A percentile compares a stretch with the other conserved stretches of the same genome.
Conservation (phyloP, 2,329 filamentous ascomycete species). For the Knufia fluminis region DNA sequence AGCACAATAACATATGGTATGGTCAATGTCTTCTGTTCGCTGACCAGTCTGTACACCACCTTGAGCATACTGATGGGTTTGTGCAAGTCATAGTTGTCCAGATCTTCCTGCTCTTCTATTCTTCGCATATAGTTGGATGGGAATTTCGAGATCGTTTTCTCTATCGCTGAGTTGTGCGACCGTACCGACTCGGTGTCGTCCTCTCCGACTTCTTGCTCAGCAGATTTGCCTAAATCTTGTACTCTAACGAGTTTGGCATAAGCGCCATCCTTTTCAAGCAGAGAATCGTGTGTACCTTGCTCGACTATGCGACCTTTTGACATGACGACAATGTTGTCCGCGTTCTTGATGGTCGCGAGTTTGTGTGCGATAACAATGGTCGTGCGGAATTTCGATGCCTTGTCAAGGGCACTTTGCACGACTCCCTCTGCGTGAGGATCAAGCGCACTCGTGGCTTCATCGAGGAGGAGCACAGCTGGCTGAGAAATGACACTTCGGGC, state of each 20-base stretch:
- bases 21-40: slow-evolving; percentile 25
- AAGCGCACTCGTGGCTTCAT: slow-evolving; percentile 74
- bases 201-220: slow-evolving; percentile 17
- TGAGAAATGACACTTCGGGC: slow-evolving; percentile 69
- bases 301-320: slow-evolving; percentile 35
- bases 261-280: slow-evolving; percentile 30
- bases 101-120: slow-evolving; percentile 24
- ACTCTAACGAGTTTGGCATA: slow-evolving; percentile 38
- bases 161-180: slow-evolving; percentile 10
- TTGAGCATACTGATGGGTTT: slow-evolving; percentile 6
- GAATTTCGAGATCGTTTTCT: slow-evolving; percentile 13
- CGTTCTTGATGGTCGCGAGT: slow-evolving; percentile 30
- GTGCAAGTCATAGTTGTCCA: slow-evolving; percentile 12
- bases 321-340: slow-evolving; percentile 37
- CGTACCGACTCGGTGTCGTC: slow-evolving; percentile 11
- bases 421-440: slow-evolving; percentile 77
- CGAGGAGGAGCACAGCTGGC: slow-evolving; percentile 70
- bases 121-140: slow-evolving; percentile 8
- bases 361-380: slow-evolving; percentile 32
- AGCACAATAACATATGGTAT: slow-evolving; percentile 24
- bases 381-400: slow-evolving; percentile 48
- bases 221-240: slow-evolving; percentile 35
- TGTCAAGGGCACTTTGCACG: slow-evolving; percentile 72
- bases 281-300: slow-evolving; percentile 34
- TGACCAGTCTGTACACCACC: slow-evolving; percentile 5